Conservation (phyloP, 306 rosid genomes). For the Corylus heterophylla region DNA sequence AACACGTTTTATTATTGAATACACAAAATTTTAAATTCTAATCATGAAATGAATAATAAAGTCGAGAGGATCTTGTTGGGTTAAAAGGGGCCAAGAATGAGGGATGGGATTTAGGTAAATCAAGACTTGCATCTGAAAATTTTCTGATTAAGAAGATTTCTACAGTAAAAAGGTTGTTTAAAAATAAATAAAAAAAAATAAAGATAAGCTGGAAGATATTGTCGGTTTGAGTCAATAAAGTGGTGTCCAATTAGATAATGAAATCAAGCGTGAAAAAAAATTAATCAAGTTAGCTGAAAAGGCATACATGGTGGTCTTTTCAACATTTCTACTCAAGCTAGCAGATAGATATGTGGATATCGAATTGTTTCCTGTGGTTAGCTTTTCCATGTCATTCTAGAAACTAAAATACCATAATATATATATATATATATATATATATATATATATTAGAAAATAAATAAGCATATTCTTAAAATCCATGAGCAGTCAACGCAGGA, state of each 20-base stretch:
- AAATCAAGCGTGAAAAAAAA: background rate
- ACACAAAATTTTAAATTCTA: too few species aligned
- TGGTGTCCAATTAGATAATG: background rate
- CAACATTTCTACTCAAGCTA: background rate
- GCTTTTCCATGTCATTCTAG: background rate
- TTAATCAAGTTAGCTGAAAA: background rate
- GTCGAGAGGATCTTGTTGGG: too few species aligned
- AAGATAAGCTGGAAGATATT: background rate
- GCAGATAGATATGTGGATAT: background rate
- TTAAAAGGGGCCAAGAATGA: background rate
- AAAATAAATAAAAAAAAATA: background rate
- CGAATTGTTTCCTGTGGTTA: background rate
- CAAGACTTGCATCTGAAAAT: background rate
- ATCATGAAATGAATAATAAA: too few species aligned
- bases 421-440: too few species aligned
- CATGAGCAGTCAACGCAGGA: background rate
- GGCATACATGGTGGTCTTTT: background rate
- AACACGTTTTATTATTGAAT: too few species aligned
- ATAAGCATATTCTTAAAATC: background rate
- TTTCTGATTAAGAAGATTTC: background rate
- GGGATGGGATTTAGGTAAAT: background rate
- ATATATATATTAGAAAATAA: background rate
- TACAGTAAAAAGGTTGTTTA: background rate
- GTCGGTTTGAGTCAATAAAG: slow-evolving; percentile 3
- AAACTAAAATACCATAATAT: background rate